Base-by-base conservation (phyloP, 768 basidiomycete species). In the Suillus ampliporus region DNA sequence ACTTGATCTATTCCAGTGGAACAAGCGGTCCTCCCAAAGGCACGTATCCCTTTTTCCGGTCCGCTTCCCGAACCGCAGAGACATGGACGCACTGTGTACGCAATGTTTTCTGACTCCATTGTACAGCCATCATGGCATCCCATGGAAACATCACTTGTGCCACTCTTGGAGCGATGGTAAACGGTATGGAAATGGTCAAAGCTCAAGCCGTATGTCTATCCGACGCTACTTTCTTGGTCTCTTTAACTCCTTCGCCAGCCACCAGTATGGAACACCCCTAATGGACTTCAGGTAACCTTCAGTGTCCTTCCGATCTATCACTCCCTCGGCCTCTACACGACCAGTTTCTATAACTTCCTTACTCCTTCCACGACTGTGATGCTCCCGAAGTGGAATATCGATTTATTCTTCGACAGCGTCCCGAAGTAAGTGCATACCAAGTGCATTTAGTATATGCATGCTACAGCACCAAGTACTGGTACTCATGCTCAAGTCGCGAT, bases 21-120 rank as follows among this genome's bases (percentile, higher is more conserved):
- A 90, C 89, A 0, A 89, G 82, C 63, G 89, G 89, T 0, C 74
- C 84, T 13, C 88, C 89, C 0, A 89, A 90, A 83, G 87, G 87
- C 84, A 19, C 10, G 68, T 57, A 3, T 53, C 34, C 17, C 23
- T 26, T 51, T 54, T 26, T 6, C 23, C n/a, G 10, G 23, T 56
- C 26, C 23, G 17, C n/a, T 50, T 11, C 46, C 35, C 52, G 15
- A 57, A 43, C 46, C 2, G 3, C 19, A 54, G 31, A 17, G 13
- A 19, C 37, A 28, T 19, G 10, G 10, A 56, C 15, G 9, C 15
- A 40, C 7, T n/a, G 6, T 6, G 4, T 56, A 31, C 31, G 31
- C 35, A 21, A 23, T 5, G 35, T 14, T 38, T 37, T 28, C 48
- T 53, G 13, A 56, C 26, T 57, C n/a, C 35, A 34, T 58, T 26